Percentiles rank a stretch among this genome's conserved stretches.
phyloP scores from a whole-genome alignment of 768 basidiomycete species.

The Piloderma croceum region DNA sequence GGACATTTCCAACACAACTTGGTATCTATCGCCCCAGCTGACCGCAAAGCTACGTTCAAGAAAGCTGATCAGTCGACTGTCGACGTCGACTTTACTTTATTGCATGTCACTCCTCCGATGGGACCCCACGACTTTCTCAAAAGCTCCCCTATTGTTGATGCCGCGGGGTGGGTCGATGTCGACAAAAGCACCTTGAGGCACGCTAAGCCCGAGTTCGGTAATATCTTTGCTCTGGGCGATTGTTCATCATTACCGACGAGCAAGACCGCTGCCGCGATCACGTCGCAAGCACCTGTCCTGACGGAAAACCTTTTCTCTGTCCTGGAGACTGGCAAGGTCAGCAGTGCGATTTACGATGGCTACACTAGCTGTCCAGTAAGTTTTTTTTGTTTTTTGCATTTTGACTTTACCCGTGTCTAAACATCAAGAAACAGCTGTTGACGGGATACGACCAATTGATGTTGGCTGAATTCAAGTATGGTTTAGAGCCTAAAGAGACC shows the following conservation, averaged over 20 bases:
- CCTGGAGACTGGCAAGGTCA: conserved; percentile 66
- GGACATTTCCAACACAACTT: conserved; percentile 83
- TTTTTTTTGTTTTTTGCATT: conserved; percentile 8
- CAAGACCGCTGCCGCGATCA: conserved; percentile 94
- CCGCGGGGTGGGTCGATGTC: conserved; percentile 86
- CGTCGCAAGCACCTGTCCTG: conserved; percentile 84
- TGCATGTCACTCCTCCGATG: conserved; percentile 92
- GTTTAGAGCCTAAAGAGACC: conserved; percentile 79
- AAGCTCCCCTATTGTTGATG: conserved; percentile 70
- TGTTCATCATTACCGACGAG: conserved; percentile 88
- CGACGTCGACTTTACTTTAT: conserved; percentile 70
- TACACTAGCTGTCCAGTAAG: conserved; percentile 85
- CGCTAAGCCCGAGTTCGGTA: conserved; percentile 69
- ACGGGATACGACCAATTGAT: conserved; percentile 79
- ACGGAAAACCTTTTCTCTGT: conserved; percentile 81
- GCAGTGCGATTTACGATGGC: conserved; percentile 74
- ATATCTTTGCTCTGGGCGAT: conserved; percentile 91
- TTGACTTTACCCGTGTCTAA: conserved; percentile 1
- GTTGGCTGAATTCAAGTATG: conserved; percentile 95
- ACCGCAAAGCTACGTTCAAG: conserved; percentile 81
- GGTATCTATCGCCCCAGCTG: conserved; percentile 60
- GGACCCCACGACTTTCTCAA: conserved; percentile 81
- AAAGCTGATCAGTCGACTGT: conserved; percentile 63
- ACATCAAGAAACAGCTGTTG: conserved; percentile 44
- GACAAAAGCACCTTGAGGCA: conserved; percentile 78